Evolutionary conservation across 169 alveolate species (phyloP), one percentile per base, ranked within the genome.

Genomic region (Plasmodium vivax): DNA sequence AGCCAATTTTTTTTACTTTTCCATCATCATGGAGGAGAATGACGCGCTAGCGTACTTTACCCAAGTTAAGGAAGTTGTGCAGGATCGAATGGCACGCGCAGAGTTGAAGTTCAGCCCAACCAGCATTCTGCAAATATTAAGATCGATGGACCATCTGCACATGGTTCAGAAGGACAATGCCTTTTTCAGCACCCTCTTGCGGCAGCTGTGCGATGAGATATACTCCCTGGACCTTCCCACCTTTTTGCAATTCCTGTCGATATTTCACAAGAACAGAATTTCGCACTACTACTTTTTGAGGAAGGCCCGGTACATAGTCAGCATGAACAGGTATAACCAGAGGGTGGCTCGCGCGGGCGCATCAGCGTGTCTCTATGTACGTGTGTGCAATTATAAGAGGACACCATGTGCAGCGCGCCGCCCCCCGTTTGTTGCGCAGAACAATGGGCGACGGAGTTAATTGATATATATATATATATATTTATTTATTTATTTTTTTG

Each of bases 261-360:
- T 85, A 85, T 85, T 85, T 74, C 62, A 85, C 19, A 85, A 85
- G 47, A 74, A 85, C 68, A 75, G 71, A 85, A 85, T 85, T 51
- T 75, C 93, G 0, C 84, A 85, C 41, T 85, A 85, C 62, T 85
- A 74, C 68, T 85, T 85, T 75, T 85, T 85, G 68, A 85, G 80
- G 71, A 85, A 85, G 85, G 84, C 93, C 43, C 51, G 41, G 3
- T 56, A 75, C 45, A 68, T 74, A 85, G 62, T 85, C 30, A 54
- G 62, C 68, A 85, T 85, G 93, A 85, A 85, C 32, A 85, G 93
- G 93, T 85, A 85, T 85, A 85, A 12, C 75, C 19, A 7, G 56
- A 16, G 4, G 34, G 41, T 10, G 16, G 47, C 1, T 36, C 3
- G 12, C 34, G n/a, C 9, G 8, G 77, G 87, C 3, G 6, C 23